Evolutionary conservation across 2,329 filamentous ascomycete genomes (phyloP).

Genomic region (Fusarium hainanense): DNA sequence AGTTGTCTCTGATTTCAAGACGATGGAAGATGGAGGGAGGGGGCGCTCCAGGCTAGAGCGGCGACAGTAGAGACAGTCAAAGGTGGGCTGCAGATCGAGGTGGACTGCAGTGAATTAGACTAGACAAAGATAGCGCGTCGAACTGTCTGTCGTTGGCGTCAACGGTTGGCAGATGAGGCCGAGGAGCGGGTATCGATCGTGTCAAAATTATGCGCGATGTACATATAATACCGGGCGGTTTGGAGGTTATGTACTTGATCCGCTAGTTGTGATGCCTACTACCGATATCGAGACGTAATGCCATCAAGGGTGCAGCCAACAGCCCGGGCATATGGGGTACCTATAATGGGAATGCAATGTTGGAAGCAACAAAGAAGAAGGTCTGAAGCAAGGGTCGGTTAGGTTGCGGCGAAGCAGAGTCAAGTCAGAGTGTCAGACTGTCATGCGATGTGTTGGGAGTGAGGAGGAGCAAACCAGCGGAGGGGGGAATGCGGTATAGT

Average conservation of each 20-base stretch:
- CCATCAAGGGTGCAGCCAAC: constrained; percentile 20
- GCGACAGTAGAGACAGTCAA: constrained; percentile 17
- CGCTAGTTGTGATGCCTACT: constrained; percentile 11
- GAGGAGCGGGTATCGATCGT: constrained; percentile 18
- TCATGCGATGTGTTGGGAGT: constrained; percentile 8
- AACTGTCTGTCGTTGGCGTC: constrained; percentile 5
- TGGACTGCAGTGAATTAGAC: constrained; percentile 1
- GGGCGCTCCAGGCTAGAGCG: constrained; percentile 11
- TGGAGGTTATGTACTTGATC: neutral
- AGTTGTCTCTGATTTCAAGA: constrained; percentile 38
- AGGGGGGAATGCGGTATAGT: constrained; percentile 3
- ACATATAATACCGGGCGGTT: neutral
- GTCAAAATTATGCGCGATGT: constrained; percentile 5
- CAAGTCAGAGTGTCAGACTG: constrained; percentile 2
- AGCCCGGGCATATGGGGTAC: neutral
- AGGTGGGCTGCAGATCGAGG: constrained; percentile 27
- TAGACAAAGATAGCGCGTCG: constrained; percentile 12
- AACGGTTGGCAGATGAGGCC: constrained; percentile 18
- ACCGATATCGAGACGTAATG: constrained; percentile 19
- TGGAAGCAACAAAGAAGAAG: neutral
- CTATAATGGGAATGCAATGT: neutral
- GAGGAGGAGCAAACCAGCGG: neutral
- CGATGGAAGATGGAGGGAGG: constrained; percentile 20
- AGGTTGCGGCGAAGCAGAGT: constrained; percentile 19
- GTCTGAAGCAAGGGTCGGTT: constrained; percentile 4